A percentile compares a stretch with the other conserved stretches of the same genome.
Evolutionary conservation across 495 filamentous ascomycete species (phyloP).

Genomic region (Astrothelium macrocarpum): DNA sequence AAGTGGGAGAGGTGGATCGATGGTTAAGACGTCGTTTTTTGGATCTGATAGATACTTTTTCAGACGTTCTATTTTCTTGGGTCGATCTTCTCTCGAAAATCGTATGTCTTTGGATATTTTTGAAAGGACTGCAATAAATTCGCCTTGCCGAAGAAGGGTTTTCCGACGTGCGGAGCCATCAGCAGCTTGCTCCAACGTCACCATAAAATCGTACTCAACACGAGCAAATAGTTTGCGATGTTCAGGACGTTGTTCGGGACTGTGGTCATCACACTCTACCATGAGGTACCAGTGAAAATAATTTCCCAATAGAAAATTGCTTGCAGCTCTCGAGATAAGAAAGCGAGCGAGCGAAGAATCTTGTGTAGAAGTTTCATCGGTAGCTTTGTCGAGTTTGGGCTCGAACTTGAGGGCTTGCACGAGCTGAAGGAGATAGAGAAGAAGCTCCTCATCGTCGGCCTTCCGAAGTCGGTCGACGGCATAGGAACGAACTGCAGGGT

Average conservation of each 20-base stretch:
- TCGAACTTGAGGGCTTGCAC: conserved; percentile 97
- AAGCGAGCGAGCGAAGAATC: conserved; percentile 88
- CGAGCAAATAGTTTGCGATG: conserved; percentile 79
- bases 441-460: conserved; percentile 85
- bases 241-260: conserved; percentile 49
- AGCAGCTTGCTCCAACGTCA: conserved; percentile 54
- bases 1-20: conserved; percentile 81
- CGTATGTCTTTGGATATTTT: conserved; percentile 88
- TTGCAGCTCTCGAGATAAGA: conserved; percentile 72
- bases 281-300: conserved; percentile 98
- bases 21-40: conserved; percentile 70
- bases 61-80: conserved; percentile 68
- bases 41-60: conserved; percentile 78
- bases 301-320: conserved; percentile 83
- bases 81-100: conserved; percentile 63
- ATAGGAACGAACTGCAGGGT: conserved; percentile 76
- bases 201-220: conserved; percentile 93
- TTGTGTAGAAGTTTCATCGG: conserved; percentile 49
- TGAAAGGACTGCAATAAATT: conserved; percentile 75
- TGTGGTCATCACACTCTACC: conserved; percentile 86
- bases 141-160: conserved; percentile 75
- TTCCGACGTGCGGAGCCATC: conserved; percentile 61
- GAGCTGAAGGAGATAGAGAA: conserved; percentile 86
- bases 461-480: conserved; percentile 87
- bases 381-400: conserved; percentile 45